phyloP scores from a whole-genome alignment of 257 asterid genomes.

The Marsdenia floribunda region DNA sequence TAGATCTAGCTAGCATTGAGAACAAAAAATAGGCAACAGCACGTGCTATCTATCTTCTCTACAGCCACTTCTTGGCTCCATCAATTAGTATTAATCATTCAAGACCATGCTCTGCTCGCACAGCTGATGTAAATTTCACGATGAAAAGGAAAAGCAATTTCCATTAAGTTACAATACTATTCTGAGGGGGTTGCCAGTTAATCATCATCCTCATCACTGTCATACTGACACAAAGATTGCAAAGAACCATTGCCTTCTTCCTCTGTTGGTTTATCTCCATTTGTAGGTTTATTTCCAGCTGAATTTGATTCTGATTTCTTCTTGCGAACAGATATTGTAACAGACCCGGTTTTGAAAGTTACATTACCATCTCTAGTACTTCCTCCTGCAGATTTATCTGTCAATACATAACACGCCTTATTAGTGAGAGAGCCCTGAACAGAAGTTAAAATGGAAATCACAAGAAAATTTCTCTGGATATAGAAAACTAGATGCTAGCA shows the following conservation, averaged over 20 bases:
- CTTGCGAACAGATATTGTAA: slow-evolving; percentile 44
- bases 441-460: background rate
- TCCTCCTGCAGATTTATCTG: slow-evolving; percentile 21
- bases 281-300: slow-evolving; percentile 9
- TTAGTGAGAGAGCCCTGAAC: background rate
- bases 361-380: slow-evolving; percentile 9
- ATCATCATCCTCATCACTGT: slow-evolving; percentile 45
- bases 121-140: background rate
- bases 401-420: background rate
- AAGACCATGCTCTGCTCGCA: too few species aligned
- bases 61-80: too few species aligned
- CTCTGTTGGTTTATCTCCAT: slow-evolving; percentile 10
- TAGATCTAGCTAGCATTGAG: too few species aligned
- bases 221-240: slow-evolving; percentile 53
- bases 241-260: slow-evolving; percentile 27
- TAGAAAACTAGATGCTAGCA: background rate
- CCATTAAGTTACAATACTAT: background rate
- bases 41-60: too few species aligned
- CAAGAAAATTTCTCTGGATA: background rate
- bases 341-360: slow-evolving; percentile 27
- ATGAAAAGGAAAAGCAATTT: background rate
- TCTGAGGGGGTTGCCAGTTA: background rate
- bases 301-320: slow-evolving; percentile 37
- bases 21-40: too few species aligned
- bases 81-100: too few species aligned